Evolutionary conservation across 495 filamentous ascomycete genomes (phyloP), one percentile per base, ranked within the genome.

Genomic region (Penicillium waksmanii): DNA sequence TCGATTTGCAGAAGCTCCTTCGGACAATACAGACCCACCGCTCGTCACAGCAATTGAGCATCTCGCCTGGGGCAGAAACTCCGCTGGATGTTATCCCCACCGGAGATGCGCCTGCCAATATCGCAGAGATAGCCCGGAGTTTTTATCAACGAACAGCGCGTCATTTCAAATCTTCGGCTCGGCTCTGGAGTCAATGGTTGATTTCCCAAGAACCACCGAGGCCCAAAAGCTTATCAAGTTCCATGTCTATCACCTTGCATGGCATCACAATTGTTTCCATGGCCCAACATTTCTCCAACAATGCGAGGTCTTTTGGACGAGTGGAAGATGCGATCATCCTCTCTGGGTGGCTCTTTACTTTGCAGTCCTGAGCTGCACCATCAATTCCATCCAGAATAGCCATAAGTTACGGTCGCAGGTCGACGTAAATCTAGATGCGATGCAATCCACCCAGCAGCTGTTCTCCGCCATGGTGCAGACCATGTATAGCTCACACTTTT

Each of bases 11-110:
- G 66, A 70, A 10, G 48, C 42, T 15, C 40, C 64, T 4, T 44
- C 54, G 13, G 60, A 69, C 15, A 61, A 53, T 31, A 57, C 53
- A 21, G 64, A 71, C 23, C 60, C 65, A 13, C 70, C 71, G 7
- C 59, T 71, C 18, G 55, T 68, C 10, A 73, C 71, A 0, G 71
- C 71, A 10, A 69, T 73, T 19, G 71, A 73, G 59, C 71, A 73
- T 57, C 66, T 73, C 33, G 71, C 68, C 7, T 73, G 68, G 71
- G 71, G 68, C 13, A 60, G 71, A 48, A 71, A 71, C 36, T 67
- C 68, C 1, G 68, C 66, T 3, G 71, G 68, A 13, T 73, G 71
- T 40, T 73, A 68, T 44, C 71, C 71, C 0, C 71, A 71, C 31
- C 51, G 69, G 51, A 56, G 57, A 27, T 73, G 71, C 31, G 62